Base-by-base conservation (phyloP, 2,329 filamentous ascomycete species). In the Pseudogymnoascus sp. region DNA sequence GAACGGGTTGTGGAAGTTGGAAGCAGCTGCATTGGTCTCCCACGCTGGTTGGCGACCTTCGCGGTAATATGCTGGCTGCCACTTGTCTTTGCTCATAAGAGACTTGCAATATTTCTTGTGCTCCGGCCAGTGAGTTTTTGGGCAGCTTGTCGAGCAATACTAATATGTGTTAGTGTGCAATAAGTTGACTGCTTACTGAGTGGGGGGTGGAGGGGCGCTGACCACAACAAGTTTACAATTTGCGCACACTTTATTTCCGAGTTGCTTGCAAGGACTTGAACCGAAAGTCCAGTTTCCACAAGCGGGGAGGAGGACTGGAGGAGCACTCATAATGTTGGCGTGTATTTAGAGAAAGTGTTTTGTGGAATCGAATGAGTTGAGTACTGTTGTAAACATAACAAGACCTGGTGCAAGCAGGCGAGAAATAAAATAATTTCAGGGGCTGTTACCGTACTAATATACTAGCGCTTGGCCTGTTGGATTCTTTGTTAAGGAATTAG, bases 71-170 rank as follows among this genome's bases (percentile, higher is more conserved):
- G 59, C 60, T 3, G 63, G 64, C 20, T 39, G 22, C 64, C 63
- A 66, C 20, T 35, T 41, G 6, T 62, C 54, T 30, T 66, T 66
- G 28, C 12, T 39, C 57, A 66, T 57, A 8, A 63, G 39, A 43
- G 62, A 66, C 47, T 58, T 54, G 39, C 64, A 66, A 54, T 6
- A 60, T 22, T 50, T 65, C 60, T 65, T 66, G 59, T 66, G 64
- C 30, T 54, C 41, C 35, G 39, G n/a, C 64, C 62, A 66, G 47
- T 66, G 63, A 12, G 58, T 28, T 43, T 62, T 61, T 62, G 65
- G 63, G 33, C 63, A 66, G 25, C 61, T 28, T 9, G 12, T 4
- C 4, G 35, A 57, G 50, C 64, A 65, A 57, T 65, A 65, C 64
- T 65, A 58, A 58, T 9, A 30, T 41, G 9, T 37, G 33, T 60